Evolutionary conservation across 345 rosid species (phyloP).

Genomic region (Schrenkiella parvula): DNA sequence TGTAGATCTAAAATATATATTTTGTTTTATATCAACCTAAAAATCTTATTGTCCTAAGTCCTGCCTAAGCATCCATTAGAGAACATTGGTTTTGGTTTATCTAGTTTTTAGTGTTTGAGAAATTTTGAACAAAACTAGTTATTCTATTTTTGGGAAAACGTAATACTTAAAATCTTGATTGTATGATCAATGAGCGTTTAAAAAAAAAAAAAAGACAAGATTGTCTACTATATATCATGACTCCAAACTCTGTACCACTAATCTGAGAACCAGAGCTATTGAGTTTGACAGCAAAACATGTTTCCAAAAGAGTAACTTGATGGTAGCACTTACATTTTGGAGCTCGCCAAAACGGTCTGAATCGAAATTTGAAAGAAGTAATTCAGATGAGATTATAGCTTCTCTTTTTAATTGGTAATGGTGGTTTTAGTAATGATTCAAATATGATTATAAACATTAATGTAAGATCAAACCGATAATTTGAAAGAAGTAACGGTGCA

Average conservation of each 20-base stretch:
- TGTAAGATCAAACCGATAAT: background rate
- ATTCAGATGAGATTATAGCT: too few relatives aligned
- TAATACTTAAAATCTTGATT: background rate
- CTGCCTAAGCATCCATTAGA: too few relatives aligned
- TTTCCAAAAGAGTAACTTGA: background rate
- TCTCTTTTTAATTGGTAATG: too few relatives aligned
- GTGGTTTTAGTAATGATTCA: too few relatives aligned
- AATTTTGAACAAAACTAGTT: background rate
- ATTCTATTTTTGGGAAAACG: background rate
- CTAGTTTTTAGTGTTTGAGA: too few relatives aligned
- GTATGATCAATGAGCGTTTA: background rate
- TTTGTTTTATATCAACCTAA: too few relatives aligned
- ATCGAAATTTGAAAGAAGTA: too few relatives aligned
- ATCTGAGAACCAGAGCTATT: background rate
- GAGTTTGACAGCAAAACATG: background rate
- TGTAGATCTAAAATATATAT: too few relatives aligned
- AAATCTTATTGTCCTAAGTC: too few relatives aligned
- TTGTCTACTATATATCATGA: background rate
- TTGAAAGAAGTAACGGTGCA: background rate
- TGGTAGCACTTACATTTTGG: slow-evolving; percentile 36
- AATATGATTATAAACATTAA: background rate
- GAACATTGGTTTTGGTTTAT: too few relatives aligned
- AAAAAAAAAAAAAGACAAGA: too few relatives aligned
- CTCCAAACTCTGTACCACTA: background rate
- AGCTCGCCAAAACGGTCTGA: slow-evolving; percentile 61